Base-by-base conservation (phyloP, 2,329 filamentous ascomycete genomes). In the Fusarium avenaceum region DNA sequence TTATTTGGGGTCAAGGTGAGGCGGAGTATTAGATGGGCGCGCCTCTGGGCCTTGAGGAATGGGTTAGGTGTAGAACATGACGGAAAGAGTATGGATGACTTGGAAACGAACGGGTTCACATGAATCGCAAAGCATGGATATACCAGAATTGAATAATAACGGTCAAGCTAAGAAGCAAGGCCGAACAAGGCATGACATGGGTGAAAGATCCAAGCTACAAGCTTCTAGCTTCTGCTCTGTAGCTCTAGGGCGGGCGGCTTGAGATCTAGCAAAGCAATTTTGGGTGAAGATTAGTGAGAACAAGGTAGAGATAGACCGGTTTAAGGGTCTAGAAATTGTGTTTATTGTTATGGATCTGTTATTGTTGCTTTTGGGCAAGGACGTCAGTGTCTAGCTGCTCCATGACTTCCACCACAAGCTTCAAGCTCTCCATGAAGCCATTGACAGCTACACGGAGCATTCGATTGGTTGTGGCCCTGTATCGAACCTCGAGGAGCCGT, bases 371-470 rank as follows among this genome's bases (percentile, higher is more conserved):
- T 48, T 70, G 66, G 14, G 59, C 87, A 39, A 97, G 77, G 3
- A 96, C 90, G 81, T 97, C 94, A 26, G 90, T 87, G 79, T 98
- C 95, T 73, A 98, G 80, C 77, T 96, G 91, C 78, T 92, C 89
- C 92, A 97, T 97, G 17, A 97, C 92, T 55, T 94, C 92, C 42
- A 97, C 79, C 2, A 97, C 90, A 7, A 97, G 88, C 52, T 89
- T 88, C 57, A 97, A 79, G 72, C 91, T 96, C 74, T 98, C 95
- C 85, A 98, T 94, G 79, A 97, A 97, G 11, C 94, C 93, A 80
- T 98, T 98, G 57, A 97, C 94, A 4, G 95, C 92, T 4, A 99
- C 96, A 44, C 96, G 90, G 59, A 99, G 85, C 95, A 98, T 98
- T 71, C 96, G 90, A 77, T 97, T 97, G 20, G 96, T 98, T 0